phyloP scores from a whole-genome alignment of 495 filamentous ascomycete species.

The Cercophora sp. region DNA sequence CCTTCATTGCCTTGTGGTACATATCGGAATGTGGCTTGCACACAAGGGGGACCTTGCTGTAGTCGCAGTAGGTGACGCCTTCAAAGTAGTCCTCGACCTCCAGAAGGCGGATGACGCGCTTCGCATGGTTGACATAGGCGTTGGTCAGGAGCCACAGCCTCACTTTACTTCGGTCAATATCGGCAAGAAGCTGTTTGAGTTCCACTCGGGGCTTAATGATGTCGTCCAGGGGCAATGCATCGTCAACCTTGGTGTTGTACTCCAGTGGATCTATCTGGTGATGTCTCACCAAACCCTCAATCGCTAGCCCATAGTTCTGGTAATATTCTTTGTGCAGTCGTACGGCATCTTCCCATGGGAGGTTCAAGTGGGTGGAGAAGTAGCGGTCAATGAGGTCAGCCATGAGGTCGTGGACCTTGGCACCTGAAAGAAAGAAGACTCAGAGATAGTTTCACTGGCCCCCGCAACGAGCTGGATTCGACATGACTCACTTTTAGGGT shows the following conservation, averaged over 20 bases:
- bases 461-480: neutral
- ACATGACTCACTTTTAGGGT: conserved; percentile 54
- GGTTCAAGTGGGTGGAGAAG: conserved; percentile 72
- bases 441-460: no score
- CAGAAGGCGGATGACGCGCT: conserved; percentile 74
- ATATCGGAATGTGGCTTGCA: conserved; percentile 84
- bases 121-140: conserved; percentile 85
- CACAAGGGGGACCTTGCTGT: conserved; percentile 58
- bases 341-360: conserved; percentile 68
- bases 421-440: no score
- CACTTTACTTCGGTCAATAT: conserved; percentile 75
- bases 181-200: conserved; percentile 70
- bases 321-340: conserved; percentile 89
- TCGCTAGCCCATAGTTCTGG: conserved; percentile 91
- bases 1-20: conserved; percentile 74
- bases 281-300: conserved; percentile 87
- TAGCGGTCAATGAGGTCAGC: conserved; percentile 72
- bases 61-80: conserved; percentile 91
- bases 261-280: conserved; percentile 94
- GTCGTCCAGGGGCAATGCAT: conserved; percentile 82
- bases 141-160: conserved; percentile 94
- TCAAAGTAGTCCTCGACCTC: conserved; percentile 85
- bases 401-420: conserved; percentile 72
- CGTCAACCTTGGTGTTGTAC: conserved; percentile 92
- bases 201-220: conserved; percentile 73